Evolutionary conservation across 495 filamentous ascomycete species (phyloP).

Genomic region (Opeltia flavorubescens): DNA sequence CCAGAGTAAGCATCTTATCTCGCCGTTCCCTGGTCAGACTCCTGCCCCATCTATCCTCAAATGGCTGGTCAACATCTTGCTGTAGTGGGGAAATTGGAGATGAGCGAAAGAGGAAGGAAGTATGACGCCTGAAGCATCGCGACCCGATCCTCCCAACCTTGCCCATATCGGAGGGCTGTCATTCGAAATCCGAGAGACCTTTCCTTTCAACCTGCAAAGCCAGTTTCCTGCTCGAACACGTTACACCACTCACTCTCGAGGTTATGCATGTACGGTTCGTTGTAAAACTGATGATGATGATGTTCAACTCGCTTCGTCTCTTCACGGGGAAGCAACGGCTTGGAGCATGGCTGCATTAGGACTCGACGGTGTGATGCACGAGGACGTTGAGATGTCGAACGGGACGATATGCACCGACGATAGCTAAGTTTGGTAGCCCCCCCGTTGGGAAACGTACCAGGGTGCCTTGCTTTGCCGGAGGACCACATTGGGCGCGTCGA

Average conservation of each 20-base stretch:
- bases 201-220: no score
- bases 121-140: no score
- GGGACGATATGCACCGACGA: background rate
- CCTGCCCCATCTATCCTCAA: background rate
- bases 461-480: conserved; percentile 9
- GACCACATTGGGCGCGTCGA: conserved; percentile 9
- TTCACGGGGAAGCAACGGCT: background rate
- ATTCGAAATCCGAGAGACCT: no score
- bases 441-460: background rate
- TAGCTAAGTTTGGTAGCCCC: background rate
- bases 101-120: background rate
- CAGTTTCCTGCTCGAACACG: no score
- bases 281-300: no score
- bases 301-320: background rate
- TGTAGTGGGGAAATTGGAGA: background rate
- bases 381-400: background rate
- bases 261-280: no score
- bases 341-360: background rate
- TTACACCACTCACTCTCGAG: no score
- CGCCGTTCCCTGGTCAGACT: background rate
- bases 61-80: background rate
- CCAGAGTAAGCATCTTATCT: background rate
- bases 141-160: conserved; percentile 1
- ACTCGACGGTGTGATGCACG: background rate
- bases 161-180: background rate